Percentiles rank a stretch among this genome's conserved stretches.
Conservation (phyloP, 768 basidiomycete species). For the Cantharellus anzutake region DNA sequence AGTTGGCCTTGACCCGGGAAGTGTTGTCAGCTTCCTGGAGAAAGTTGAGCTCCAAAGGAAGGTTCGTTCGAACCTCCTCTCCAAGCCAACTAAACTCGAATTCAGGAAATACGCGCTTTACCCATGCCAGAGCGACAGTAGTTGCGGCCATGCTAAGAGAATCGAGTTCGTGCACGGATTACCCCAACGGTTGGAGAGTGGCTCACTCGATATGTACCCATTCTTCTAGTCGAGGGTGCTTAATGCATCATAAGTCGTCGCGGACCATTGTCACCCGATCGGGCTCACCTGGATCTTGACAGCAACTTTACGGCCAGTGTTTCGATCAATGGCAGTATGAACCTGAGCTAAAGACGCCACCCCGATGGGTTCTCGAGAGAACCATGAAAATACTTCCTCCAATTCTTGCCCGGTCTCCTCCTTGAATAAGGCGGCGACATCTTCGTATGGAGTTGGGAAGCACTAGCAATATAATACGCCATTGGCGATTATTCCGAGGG, state of each 20-base stretch:
- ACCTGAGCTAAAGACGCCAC: constrained; percentile 95
- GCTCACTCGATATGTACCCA: constrained; percentile 84
- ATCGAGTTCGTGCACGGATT: constrained; percentile 3
- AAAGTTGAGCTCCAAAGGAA: constrained; percentile 93
- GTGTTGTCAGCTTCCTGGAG: constrained; percentile 78
- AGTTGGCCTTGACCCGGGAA: constrained; percentile 46
- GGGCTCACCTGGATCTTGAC: constrained; percentile 33
- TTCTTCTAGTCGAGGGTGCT: constrained; percentile 87
- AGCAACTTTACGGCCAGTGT: constrained; percentile 59
- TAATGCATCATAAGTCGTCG: not conserved
- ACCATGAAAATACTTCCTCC: constrained; percentile 61
- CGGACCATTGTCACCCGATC: not conserved
- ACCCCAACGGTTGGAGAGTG: constrained; percentile 44
- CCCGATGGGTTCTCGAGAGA: constrained; percentile 76
- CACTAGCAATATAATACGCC: constrained; percentile 67
- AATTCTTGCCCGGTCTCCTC: constrained; percentile 60
- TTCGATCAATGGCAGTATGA: constrained; percentile 57
- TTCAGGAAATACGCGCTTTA: constrained; percentile 86
- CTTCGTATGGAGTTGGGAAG: constrained; percentile 67
- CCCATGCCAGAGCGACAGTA: constrained; percentile 42
- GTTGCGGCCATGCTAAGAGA: constrained; percentile 18
- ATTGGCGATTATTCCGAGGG: not conserved
- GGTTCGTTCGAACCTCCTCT: constrained; percentile 80
- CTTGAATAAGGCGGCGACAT: constrained; percentile 55
- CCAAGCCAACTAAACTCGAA: constrained; percentile 90